These are phyloP conservation scores for Cucurbita moschata DNA, from an alignment of 306 rosid genomes.

Conservation along the genomic window DNA sequence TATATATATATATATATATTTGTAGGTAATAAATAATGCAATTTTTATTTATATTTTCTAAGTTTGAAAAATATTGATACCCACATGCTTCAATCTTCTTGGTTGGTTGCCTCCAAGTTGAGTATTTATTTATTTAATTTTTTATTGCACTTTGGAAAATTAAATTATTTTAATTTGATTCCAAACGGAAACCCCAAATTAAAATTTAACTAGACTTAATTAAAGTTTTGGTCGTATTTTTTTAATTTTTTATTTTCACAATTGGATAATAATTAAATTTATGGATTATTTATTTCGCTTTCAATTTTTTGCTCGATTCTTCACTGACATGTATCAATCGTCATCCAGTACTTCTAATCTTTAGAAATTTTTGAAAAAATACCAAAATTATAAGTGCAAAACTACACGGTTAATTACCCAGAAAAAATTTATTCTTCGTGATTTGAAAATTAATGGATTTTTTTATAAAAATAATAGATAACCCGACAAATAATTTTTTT, in stretches of 20 bases:
- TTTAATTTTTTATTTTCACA: background rate
- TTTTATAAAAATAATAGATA: too few relatives aligned
- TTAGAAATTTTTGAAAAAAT: too few relatives aligned
- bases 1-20: background rate
- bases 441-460: too few relatives aligned
- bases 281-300: too few relatives aligned
- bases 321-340: too few relatives aligned
- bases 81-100: background rate
- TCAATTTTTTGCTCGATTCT: too few relatives aligned
- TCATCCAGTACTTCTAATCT: too few relatives aligned
- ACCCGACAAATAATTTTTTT: too few relatives aligned
- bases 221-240: background rate
- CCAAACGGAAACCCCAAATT: background rate
- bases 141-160: background rate
- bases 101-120: conserved; percentile 1
- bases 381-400: too few relatives aligned
- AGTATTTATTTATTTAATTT: background rate
- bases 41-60: background rate
- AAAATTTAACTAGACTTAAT: background rate
- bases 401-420: too few relatives aligned
- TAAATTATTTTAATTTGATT: background rate
- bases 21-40: background rate
- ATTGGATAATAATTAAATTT: background rate
- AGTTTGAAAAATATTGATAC: background rate
- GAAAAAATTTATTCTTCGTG: too few relatives aligned